These are phyloP conservation scores for Ballota nigra DNA, from an alignment of 257 asterid species.

Conservation along the genomic window DNA sequence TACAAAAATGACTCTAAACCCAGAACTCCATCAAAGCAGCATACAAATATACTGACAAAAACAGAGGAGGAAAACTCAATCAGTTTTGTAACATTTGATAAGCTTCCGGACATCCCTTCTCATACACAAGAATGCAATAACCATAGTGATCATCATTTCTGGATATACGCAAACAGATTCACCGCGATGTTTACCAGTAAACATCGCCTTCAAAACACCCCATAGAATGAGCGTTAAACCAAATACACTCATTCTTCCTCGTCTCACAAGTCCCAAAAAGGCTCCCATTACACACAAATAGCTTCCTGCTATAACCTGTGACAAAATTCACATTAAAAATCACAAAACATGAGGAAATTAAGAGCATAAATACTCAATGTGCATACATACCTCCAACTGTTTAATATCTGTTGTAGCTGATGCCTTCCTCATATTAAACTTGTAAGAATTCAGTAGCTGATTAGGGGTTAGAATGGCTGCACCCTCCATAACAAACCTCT, in stretches of 20 bases:
- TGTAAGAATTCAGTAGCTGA: constrained; percentile 33
- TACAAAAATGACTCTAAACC: neutral
- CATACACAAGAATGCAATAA: constrained; percentile 44
- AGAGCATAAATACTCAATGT: neutral
- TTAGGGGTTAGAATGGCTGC: constrained; percentile 36
- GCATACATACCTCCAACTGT: constrained; percentile 57
- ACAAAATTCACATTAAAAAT: neutral
- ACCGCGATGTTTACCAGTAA: too few relatives aligned
- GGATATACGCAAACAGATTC: constrained; percentile 33
- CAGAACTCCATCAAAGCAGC: neutral
- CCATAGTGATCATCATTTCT: constrained; percentile 43
- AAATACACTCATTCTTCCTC: constrained; percentile 48
- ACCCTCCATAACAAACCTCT: constrained; percentile 31
- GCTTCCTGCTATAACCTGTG: constrained; percentile 64
- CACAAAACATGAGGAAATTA: neutral
- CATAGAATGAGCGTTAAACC: constrained; percentile 50
- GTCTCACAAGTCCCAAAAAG: constrained; percentile 40
- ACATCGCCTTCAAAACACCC: constrained; percentile 41
- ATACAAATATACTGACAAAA: neutral
- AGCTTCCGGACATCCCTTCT: constrained; percentile 56
- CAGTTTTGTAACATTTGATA: constrained; percentile 29
- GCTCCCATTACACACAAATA: constrained; percentile 66
- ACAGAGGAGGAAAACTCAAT: constrained; percentile 12
- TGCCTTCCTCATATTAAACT: constrained; percentile 21
- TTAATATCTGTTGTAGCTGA: constrained; percentile 36